Evolutionary conservation across 495 filamentous ascomycete species (phyloP), one percentile per base, ranked within the genome.

Genomic region (Rusavskia elegans): DNA sequence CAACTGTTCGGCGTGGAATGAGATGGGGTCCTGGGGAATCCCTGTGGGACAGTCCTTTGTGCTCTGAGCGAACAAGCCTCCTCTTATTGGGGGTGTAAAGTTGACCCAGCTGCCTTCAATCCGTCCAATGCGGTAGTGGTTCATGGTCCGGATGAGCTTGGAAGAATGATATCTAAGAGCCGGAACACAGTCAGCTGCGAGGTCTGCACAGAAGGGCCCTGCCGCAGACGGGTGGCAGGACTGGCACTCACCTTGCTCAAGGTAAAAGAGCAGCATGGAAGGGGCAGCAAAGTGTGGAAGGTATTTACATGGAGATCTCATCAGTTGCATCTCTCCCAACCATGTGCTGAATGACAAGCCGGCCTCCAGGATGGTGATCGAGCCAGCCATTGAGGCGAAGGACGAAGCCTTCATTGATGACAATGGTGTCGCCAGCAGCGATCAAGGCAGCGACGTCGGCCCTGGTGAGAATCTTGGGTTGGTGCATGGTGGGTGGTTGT

Each of bases 271-370:
- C 50, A 48, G 37, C 44, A 20, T 25, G 21, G 44, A 25, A 19
- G 46, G 45, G 50, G 53, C 32, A 51, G 51, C 48, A 52, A 45
- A 32, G 54, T 17, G 45, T 48, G 49, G 35, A 52, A 50, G 45
- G 55, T 49, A 56, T 59, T 65, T 61, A 66, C 71, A 67, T 65
- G 42, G 66, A 69, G 48, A 75, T 72, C 61, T 75, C 72, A 57
- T 73, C 69, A 25, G 71, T 73, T 48, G 70, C 70, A 63, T 75
- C 71, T 59, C 63, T 66, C 32, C 71, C 71, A 2, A 74, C 64
- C 70, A 74, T 73, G 56, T 75, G 72, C 56, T 67, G 52, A 41
- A 75, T 69, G 1, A 68, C 66, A 29, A 72, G 49, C 2, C 60
- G 54, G 20, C 72, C 72, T 14, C 72, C 72, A 0, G 72, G 72